These are phyloP conservation scores for Croton laevigatus DNA, from an alignment of 441 rosid genomes.

Conservation along the genomic window DNA sequence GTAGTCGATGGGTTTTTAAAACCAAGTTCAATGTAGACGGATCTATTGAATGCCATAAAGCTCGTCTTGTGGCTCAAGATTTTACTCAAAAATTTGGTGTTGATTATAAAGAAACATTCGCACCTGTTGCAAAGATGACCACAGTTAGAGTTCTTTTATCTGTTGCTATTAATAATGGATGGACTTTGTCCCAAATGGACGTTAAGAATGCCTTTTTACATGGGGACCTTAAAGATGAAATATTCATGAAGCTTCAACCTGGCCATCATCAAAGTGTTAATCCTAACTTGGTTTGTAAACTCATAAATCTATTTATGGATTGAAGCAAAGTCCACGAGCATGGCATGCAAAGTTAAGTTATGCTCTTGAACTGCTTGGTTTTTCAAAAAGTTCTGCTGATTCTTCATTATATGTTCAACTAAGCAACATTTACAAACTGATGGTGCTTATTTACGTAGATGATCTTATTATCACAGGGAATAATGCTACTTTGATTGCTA, in stretches of 20 bases:
- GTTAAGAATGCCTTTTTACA: no score
- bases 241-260: no score
- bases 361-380: neutral
- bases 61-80: no score
- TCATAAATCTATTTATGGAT: neutral
- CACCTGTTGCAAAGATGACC: no score
- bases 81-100: no score
- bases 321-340: neutral
- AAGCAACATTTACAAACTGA: neutral
- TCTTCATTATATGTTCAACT: slow-evolving; percentile 4
- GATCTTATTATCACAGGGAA: neutral
- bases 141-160: no score
- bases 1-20: neutral
- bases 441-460: neutral
- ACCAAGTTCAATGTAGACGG: neutral
- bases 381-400: neutral
- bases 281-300: no score
- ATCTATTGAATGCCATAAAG: neutral
- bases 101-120: no score
- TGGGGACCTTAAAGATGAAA: no score
- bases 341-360: neutral
- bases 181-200: no score
- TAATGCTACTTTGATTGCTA: neutral
- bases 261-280: no score
- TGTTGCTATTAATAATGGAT: no score